These are phyloP conservation scores for Beauveria sp. DNA, from an alignment of 2,329 filamentous ascomycete genomes.

Conservation along the genomic window DNA sequence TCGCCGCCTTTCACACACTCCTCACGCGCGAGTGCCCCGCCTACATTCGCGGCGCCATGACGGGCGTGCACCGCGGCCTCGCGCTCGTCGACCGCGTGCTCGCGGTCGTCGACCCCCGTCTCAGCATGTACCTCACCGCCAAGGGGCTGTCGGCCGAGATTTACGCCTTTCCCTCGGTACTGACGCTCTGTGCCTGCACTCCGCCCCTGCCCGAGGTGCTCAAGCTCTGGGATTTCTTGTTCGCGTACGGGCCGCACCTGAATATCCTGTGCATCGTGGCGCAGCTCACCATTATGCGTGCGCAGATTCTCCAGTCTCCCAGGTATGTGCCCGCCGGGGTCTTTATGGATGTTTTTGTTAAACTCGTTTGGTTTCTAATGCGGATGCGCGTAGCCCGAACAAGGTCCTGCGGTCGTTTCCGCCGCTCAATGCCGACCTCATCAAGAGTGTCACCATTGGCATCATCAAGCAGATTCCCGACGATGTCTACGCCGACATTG, in stretches of 20 bases:
- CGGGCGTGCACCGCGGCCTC: slow-evolving; percentile 88
- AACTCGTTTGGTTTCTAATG: not conserved
- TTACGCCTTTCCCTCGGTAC: slow-evolving; percentile 90
- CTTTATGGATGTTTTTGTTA: not conserved
- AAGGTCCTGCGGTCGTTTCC: slow-evolving; percentile 86
- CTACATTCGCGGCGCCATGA: slow-evolving; percentile 94
- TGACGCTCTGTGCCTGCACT: slow-evolving; percentile 92
- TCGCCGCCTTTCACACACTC: slow-evolving; percentile 80
- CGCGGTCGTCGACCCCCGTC: slow-evolving; percentile 81
- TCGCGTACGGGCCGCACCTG: slow-evolving; percentile 89
- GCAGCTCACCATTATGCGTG: slow-evolving; percentile 81
- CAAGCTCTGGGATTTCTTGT: slow-evolving; percentile 92
- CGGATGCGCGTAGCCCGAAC: slow-evolving; percentile 60
- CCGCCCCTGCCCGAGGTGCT: slow-evolving; percentile 90
- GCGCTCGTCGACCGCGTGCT: slow-evolving; percentile 88
- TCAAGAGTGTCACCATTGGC: slow-evolving; percentile 77
- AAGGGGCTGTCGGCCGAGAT: slow-evolving; percentile 89
- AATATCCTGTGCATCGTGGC: slow-evolving; percentile 97
- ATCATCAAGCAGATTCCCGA: slow-evolving; percentile 87
- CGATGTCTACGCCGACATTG: slow-evolving; percentile 83
- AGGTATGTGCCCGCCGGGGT: slow-evolving; percentile 49
- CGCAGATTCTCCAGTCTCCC: slow-evolving; percentile 72
- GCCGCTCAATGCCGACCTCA: slow-evolving; percentile 70
- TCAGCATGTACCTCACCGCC: slow-evolving; percentile 74
- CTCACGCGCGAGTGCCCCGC: slow-evolving; percentile 84